Percentiles rank a stretch among this genome's conserved stretches.
These are phyloP conservation scores for Mycena rebaudengoi DNA, from an alignment of 768 basidiomycete genomes.

Conservation along the genomic window DNA sequence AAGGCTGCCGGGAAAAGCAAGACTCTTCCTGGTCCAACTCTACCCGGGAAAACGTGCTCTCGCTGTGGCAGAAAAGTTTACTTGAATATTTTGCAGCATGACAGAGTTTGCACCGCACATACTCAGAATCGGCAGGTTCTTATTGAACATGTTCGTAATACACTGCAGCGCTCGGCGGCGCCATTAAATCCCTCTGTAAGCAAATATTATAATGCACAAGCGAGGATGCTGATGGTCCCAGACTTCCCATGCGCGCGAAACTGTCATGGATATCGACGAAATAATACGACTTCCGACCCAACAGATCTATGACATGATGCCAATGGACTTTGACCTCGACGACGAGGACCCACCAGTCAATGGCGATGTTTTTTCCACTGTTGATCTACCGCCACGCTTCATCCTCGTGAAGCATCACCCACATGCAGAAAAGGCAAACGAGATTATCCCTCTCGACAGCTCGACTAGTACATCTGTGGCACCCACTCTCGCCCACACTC, in stretches of 20 bases:
- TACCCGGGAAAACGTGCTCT: background rate
- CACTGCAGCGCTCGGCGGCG: background rate
- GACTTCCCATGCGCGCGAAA: background rate
- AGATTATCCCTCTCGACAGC: background rate
- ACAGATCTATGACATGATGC: background rate
- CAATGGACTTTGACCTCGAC: background rate
- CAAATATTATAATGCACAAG: background rate
- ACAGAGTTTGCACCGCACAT: background rate
- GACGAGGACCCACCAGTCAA: background rate
- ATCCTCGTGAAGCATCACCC: background rate
- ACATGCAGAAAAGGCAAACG: background rate
- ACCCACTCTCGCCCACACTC: background rate
- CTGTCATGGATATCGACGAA: slow-evolving; percentile 4
- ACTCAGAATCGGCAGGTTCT: background rate
- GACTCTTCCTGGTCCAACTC: background rate
- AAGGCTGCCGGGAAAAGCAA: background rate
- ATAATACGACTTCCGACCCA: slow-evolving; percentile 7
- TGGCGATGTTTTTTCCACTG: background rate
- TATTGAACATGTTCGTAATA: background rate
- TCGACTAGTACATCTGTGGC: background rate
- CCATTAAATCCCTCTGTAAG: background rate
- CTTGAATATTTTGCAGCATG: background rate
- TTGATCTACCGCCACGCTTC: background rate
- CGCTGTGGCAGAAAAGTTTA: background rate
- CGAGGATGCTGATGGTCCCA: background rate